Evolutionary conservation across 2,329 filamentous ascomycete genomes (phyloP), one percentile per base, ranked within the genome.

Genomic region (Sphaerulina musiva): DNA sequence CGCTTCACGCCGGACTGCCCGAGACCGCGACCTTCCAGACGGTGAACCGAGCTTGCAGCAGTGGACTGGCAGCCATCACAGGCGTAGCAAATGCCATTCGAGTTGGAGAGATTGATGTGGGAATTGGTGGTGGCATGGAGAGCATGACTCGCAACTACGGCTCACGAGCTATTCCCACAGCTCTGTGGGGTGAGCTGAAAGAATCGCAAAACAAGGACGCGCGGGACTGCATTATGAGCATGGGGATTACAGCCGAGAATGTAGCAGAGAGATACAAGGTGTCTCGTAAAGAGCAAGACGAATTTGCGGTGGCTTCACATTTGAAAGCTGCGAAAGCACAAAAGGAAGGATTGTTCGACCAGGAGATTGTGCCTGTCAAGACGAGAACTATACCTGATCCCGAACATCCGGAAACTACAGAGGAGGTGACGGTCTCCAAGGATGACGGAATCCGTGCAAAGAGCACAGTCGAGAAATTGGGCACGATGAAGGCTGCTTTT

Each of bases 71-170:
- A 62, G 84, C 86, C 26, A 85, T 96, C 48, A 85, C 89, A 1
- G 74, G 78, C 11, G 77, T 95, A 2, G 86, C 87, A 4, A 83
- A 86, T 54, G 79, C 85, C 58, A 93, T 96, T 63, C 80, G 82
- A n/a, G 77, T 80, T 0, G 89, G 87, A 1, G 80, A 81, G 62
- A 86, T 92, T 48, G 80, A 84, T 58, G 77, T 78, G 0, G 91
- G 89, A 56, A 82, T 96, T 58, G 91, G 84, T 8, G 91, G 87
- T 1, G 91, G 91, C 31, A 95, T 95, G 87, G 91, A 96, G 79
- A 92, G 86, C 74, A 96, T 96, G 91, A 95, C 89, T 59, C 76
- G 86, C 61, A 95, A 95, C 73, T 96, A 96, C 72, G 90, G 85
- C 48, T 82, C 77, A 26, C 77, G 83, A 54, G 91, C 91, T n/a